These are phyloP conservation scores for Penicillium occitanis DNA, from an alignment of 2,329 filamentous ascomycete species.

Conservation along the genomic window DNA sequence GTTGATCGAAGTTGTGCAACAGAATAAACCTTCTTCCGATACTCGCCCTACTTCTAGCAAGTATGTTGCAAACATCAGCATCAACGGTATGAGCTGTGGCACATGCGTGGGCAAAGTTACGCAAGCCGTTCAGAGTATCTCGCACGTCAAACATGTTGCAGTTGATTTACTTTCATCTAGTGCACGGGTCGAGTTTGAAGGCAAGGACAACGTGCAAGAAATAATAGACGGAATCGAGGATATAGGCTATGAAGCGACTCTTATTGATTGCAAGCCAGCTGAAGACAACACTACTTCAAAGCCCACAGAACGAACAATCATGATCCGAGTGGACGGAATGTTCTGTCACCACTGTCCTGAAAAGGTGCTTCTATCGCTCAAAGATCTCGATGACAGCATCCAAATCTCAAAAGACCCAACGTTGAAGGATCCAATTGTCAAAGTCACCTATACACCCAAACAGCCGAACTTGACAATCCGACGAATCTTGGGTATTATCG, in stretches of 20 bases:
- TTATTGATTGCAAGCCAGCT: conserved; percentile 49
- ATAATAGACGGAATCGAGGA: conserved; percentile 54
- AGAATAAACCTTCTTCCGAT: neutral
- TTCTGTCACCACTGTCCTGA: conserved; percentile 71
- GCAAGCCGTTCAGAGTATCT: conserved; percentile 45
- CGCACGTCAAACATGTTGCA: conserved; percentile 49
- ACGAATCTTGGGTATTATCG: conserved; percentile 67
- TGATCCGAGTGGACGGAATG: conserved; percentile 68
- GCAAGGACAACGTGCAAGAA: conserved; percentile 45
- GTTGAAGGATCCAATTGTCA: conserved; percentile 65
- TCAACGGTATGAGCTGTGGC: conserved; percentile 60
- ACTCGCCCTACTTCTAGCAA: conserved; percentile 22
- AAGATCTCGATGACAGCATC: conserved; percentile 46
- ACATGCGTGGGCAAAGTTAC: conserved; percentile 55
- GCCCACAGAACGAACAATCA: conserved; percentile 55
- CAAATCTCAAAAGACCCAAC: conserved; percentile 49
- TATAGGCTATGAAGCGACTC: conserved; percentile 64
- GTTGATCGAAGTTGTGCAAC: conserved; percentile 36
- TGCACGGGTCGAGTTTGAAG: conserved; percentile 50
- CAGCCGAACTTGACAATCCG: conserved; percentile 72
- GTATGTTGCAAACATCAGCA: conserved; percentile 49
- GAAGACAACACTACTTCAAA: conserved; percentile 31
- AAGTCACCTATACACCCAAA: conserved; percentile 67
- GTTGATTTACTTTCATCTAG: conserved; percentile 55
- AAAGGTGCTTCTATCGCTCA: conserved; percentile 38